Conservation (phyloP, 495 filamentous ascomycete species). For the Neurospora sp. region DNA sequence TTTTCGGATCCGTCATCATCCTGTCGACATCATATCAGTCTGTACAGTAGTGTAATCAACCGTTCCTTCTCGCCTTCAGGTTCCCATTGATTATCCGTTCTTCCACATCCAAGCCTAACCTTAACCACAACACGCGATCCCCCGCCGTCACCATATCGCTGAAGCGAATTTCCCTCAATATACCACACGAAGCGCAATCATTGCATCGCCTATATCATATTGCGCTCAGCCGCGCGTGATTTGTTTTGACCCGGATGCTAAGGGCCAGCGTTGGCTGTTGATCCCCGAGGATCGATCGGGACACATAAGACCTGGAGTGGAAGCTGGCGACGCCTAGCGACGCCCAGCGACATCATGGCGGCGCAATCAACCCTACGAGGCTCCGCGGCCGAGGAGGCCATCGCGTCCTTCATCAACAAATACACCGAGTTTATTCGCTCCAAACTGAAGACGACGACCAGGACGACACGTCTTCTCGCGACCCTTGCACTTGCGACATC, state of each 20-base stretch:
- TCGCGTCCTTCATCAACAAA: constrained; percentile 56
- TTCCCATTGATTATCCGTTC: not conserved
- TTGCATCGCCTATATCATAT: not conserved
- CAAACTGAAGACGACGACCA: constrained; percentile 51
- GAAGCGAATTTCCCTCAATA: not conserved
- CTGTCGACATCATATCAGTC: not conserved
- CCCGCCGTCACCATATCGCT: not conserved
- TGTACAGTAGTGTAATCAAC: not conserved
- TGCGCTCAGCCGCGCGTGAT: not conserved
- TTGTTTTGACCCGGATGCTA: not conserved
- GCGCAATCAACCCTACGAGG: constrained; percentile 73
- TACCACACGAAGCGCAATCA: not conserved
- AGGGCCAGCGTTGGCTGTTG: not conserved
- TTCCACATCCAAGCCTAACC: not conserved
- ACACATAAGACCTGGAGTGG: not conserved
- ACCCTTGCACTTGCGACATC: constrained; percentile 63
- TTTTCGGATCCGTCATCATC: not conserved
- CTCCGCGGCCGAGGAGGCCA: constrained; percentile 52
- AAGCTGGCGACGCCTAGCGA: not conserved
- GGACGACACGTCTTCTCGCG: constrained; percentile 58
- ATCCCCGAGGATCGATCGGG: not conserved
- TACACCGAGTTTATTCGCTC: constrained; percentile 53
- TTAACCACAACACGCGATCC: not conserved
- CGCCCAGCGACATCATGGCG: constrained; percentile 51
- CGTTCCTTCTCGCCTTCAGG: not conserved